Evolutionary conservation across 2,329 filamentous ascomycete genomes (phyloP), one percentile per base, ranked within the genome.

Genomic region (Calonectria montana): DNA sequence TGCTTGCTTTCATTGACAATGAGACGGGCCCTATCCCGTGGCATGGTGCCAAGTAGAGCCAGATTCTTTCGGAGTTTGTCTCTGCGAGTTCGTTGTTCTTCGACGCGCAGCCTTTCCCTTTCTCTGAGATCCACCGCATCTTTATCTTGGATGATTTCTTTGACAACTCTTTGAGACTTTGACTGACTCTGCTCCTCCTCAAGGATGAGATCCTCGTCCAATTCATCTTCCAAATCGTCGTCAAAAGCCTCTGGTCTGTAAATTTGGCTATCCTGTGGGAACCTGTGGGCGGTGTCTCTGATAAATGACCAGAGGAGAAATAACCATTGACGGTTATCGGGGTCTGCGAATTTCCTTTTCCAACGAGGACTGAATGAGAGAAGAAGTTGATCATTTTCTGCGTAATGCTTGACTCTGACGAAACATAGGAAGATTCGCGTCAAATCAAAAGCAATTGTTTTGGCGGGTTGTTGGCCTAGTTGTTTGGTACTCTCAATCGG

Each of bases 1-100:
- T 87, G 83, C 78, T 93, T 94, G 31, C 87, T 87, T 71, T 91
- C 88, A 79, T 95, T 95, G 81, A 95, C 89, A 57, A 93, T 90
- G 27, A 94, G 82, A 59, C 87, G 82, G 48, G 84, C 81, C 74
- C 86, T 84, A 78, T 88, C 84, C 80, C 81, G 87, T 73, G 81
- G 82, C 73, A 83, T 86, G 71, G 76, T 82, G 57, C 80, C 87
- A 69, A 81, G 86, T 74, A 77, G 81, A 74, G 82, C 88, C 73
- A 89, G 83, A 72, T 81, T 86, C 75, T 82, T 82, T 75, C 84
- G 87, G 41, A 89, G 84, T 70, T 84, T 87, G 75, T 81, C 79
- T 35, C 85, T 84, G 29, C 91, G 90, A 72, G 83, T 81, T 65
- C 90, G 87, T 78, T 92, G 89, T 67, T 89, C 86, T 69, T 86